These are phyloP conservation scores for Cyclocybe cylindracea DNA, from an alignment of 768 basidiomycete species.

Conservation along the genomic window DNA sequence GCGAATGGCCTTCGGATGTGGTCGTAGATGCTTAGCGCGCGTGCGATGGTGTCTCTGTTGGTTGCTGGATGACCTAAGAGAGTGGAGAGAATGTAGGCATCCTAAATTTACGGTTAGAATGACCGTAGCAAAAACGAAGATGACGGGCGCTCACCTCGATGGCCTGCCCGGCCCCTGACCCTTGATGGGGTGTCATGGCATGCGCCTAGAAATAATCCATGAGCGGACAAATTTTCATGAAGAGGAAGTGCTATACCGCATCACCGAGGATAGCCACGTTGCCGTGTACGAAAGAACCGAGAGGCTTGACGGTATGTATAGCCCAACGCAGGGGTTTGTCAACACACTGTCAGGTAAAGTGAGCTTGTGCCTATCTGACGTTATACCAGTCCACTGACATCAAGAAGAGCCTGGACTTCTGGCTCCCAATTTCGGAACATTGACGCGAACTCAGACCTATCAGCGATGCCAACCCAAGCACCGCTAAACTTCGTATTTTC, in stretches of 20 bases:
- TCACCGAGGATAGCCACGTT: conserved; percentile 50
- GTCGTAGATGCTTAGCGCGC: conserved; percentile 49
- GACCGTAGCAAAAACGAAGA: conserved; percentile 18
- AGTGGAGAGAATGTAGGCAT: conserved; percentile 46
- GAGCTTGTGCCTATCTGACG: too few relatives aligned
- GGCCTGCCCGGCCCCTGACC: conserved; percentile 60
- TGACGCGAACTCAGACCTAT: conserved; percentile 43
- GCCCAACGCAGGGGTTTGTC: conserved; percentile 61
- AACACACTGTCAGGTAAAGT: conserved; percentile 41
- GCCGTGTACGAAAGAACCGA: conserved; percentile 52
- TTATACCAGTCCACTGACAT: conserved; percentile 35
- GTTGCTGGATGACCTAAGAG: conserved; percentile 46
- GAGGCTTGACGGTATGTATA: conserved; percentile 55
- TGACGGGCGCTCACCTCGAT: conserved; percentile 42
- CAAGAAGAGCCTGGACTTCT: conserved; percentile 56
- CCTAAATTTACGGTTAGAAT: conserved; percentile 33
- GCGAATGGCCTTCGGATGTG: conserved; percentile 49
- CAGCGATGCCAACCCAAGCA: conserved; percentile 51
- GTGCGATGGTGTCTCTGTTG: conserved; percentile 38
- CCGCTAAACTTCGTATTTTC: conserved; percentile 50
- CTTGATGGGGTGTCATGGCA: conserved; percentile 56
- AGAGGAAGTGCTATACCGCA: conserved; percentile 35
- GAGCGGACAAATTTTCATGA: neutral
- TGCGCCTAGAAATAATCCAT: conserved; percentile 38
- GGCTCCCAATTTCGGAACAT: conserved; percentile 58